Evolutionary conservation across 192 early-diverging fungal genomes (phyloP), one percentile per base, ranked within the genome.

Genomic region (Irineochytrium annulatum): DNA sequence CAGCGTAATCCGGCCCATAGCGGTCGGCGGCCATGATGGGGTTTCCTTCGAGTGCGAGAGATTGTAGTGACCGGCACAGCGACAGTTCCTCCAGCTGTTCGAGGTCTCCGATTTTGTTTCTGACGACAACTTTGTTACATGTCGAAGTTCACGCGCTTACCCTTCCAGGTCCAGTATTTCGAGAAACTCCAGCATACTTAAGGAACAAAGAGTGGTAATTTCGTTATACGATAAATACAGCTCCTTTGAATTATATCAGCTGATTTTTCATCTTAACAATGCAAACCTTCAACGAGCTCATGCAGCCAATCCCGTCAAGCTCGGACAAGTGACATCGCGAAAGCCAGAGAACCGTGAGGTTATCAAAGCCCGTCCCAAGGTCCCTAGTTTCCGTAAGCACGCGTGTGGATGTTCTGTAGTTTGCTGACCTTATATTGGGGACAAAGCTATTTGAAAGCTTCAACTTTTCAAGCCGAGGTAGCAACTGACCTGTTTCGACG

Each of bases 161-260:
- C 73, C 71, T 69, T 79, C 77, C 24, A 79, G 53, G 60, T 79
- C 77, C 14, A 79, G 46, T 14, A 75, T 45, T 39, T 73, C 34
- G 33, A 79, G 57, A 30, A 27, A 28, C 31, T 79, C 77, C 30
- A 79, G 59, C 68, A 72, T 70, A 11, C 65, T 44, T 28, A 79
- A 49, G 1, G 59, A 46, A 37, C 63, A 64, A 3, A 76, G 55
- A 20, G 75, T 73, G 14, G 20, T 5, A 31, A 79, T 69, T 34
- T 73, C 61, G 37, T 79, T 79, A 59, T 79, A 64, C 5, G 77
- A 65, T 16, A 79, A 64, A 44, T 76, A 76, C 1, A 76, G 39
- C 34, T 79, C 77, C 24, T 52, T 19, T 3, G 68, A 67, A 52
- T 2, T 24, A 41, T 41, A 13, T 13, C 37, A n/a, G n/a, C 37